Percentiles rank a stretch among this genome's conserved stretches.
Evolutionary conservation across 495 filamentous ascomycete genomes (phyloP).

Genomic region (Tuber aestivum): DNA sequence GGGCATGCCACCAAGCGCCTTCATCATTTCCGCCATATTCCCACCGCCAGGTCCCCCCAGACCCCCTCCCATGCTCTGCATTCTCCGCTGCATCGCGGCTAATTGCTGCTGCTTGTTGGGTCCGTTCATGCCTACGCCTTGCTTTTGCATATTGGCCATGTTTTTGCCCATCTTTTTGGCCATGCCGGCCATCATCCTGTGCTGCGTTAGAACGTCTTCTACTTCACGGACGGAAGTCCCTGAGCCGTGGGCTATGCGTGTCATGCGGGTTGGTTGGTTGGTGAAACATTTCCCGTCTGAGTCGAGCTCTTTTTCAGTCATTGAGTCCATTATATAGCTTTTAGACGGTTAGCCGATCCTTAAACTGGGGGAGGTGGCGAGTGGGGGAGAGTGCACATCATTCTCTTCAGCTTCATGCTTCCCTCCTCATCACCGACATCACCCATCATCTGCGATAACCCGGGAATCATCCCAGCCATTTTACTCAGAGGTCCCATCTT

Average conservation of each 20-base stretch:
- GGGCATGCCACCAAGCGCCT: conserved; percentile 65
- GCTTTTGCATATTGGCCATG: conserved; percentile 93
- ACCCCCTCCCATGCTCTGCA: conserved; percentile 85
- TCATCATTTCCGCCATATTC: conserved; percentile 78
- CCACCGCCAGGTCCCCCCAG: conserved; percentile 57
- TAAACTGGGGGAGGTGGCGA: neutral
- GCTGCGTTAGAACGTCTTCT: conserved; percentile 94
- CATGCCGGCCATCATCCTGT: conserved; percentile 98
- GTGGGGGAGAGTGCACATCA: conserved; percentile 55
- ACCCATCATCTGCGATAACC: conserved; percentile 82
- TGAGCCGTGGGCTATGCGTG: conserved; percentile 78
- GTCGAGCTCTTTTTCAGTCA: conserved; percentile 93
- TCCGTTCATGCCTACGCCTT: conserved; percentile 83
- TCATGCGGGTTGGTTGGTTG: conserved; percentile 90
- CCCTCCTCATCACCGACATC: conserved; percentile 97
- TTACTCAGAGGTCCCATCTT: conserved; percentile 98
- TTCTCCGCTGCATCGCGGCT: conserved; percentile 92
- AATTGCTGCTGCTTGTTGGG: conserved; percentile 85
- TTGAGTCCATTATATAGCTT: conserved; percentile 88
- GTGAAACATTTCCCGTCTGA: conserved; percentile 90
- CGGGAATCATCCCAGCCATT: conserved; percentile 98
- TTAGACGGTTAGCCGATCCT: conserved; percentile 8
- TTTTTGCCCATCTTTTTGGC: conserved; percentile 96
- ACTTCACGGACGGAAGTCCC: conserved; percentile 92
- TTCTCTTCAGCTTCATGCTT: conserved; percentile 82